Base-by-base conservation (phyloP, 352 stramenopile species). In the Globisporangium cystogenes region DNA sequence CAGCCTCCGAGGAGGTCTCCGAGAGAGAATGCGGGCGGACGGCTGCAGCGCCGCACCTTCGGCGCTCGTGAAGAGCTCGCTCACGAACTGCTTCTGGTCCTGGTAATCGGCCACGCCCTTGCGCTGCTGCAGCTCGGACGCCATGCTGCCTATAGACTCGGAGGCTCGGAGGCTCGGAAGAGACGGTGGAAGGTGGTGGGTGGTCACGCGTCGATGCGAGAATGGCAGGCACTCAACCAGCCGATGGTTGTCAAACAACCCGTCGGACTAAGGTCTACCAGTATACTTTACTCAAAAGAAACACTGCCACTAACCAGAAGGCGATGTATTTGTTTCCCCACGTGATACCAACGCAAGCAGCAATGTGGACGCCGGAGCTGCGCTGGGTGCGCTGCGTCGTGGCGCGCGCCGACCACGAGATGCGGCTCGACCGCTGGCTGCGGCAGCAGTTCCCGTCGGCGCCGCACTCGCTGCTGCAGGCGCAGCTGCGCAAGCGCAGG, bases 51-150 rank as follows among this genome's bases (percentile, higher is more conserved):
- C 21, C 72, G 63, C 57, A 93, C 82, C 82, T 60, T 93, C 75
- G 24, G 82, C 76, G 48, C 72, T 85, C 43, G 70, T 78, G 46
- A 90, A 72, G 39, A 93, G 66, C 42, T 90, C 72, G 23, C 65
- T 64, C 33, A 89, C 74, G n/a, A 93, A 60, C 62, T 93, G 70
- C 63, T 87, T 87, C 56, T 93, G 76, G 57, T 81, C 72, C 56
- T 93, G 72, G 65, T 83, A 93, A 59, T 90, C 67, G 57, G 70
- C 76, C 35, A 66, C 71, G 50, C 82, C 79, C 42, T 78, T 57
- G 55, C 84, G 67, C 62, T 88, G 83, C 47, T 76, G 65, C 59
- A 81, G 70, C 27, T 60, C 56, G 33, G 55, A 58, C 54, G 71
- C 60, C 55, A 67, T 80, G 26, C 26, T 29, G 26, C 26, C 5